phyloP scores from a whole-genome alignment of 2,329 filamentous ascomycete species.

The Xylaria multiplex region DNA sequence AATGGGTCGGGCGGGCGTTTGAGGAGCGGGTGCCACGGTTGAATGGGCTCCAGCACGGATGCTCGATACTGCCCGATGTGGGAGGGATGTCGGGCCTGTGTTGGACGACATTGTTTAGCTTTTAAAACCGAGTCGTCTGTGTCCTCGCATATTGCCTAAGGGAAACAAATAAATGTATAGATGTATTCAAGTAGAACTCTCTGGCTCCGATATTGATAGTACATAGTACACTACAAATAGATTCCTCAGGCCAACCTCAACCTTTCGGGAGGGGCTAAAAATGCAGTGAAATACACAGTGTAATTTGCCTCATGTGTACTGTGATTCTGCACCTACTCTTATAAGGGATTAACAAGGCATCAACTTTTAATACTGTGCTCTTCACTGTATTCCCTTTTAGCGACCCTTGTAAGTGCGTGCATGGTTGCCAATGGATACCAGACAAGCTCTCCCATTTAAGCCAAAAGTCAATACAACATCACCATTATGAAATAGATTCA shows the following conservation, averaged over 20 bases:
- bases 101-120: constrained; percentile 56
- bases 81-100: constrained; percentile 55
- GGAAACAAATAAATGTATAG: not conserved
- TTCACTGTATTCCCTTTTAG: too few species aligned
- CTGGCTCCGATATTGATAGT: not conserved
- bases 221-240: constrained; percentile 2
- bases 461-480: constrained; percentile 47
- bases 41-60: constrained; percentile 60
- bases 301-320: too few species aligned
- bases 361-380: too few species aligned
- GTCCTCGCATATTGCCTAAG: constrained; percentile 26
- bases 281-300: constrained; percentile 5
- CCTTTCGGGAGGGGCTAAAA: constrained; percentile 5
- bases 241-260: not conserved
- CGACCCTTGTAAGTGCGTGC: constrained; percentile 25
- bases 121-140: constrained; percentile 15
- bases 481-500: constrained; percentile 14
- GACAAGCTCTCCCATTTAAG: constrained; percentile 8
- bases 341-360: too few species aligned
- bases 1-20: constrained; percentile 66
- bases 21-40: constrained; percentile 55
- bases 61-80: constrained; percentile 68
- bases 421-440: constrained; percentile 48
- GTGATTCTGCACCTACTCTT: too few species aligned
- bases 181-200: not conserved